phyloP scores from a whole-genome alignment of 2,329 filamentous ascomycete genomes.

The Epichloe aotearoae region DNA sequence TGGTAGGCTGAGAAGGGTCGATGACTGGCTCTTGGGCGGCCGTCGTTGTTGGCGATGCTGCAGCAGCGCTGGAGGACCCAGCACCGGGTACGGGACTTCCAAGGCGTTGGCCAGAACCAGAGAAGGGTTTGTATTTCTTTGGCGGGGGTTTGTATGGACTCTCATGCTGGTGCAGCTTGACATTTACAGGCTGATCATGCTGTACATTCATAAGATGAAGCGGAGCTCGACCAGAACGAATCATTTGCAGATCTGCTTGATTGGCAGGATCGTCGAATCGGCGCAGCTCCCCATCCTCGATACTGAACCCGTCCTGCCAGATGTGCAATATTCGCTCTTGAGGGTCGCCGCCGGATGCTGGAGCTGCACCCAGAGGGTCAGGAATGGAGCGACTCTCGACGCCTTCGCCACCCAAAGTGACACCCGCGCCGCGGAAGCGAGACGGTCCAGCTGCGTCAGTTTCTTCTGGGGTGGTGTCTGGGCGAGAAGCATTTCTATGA shows the following conservation, averaged over 20 bases:
- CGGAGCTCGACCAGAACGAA: slow-evolving; percentile 63
- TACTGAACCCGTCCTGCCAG: slow-evolving; percentile 75
- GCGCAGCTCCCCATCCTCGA: slow-evolving; percentile 67
- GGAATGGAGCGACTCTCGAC: slow-evolving; percentile 55
- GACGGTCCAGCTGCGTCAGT: slow-evolving; percentile 32
- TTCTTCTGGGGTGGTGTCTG: slow-evolving; percentile 35
- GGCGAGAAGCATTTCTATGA: slow-evolving; percentile 45
- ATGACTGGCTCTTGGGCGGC: slow-evolving; percentile 26
- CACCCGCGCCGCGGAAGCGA: slow-evolving; percentile 56
- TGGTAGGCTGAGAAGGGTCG: slow-evolving; percentile 52
- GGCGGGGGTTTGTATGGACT: slow-evolving; percentile 57
- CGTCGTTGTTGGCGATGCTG: slow-evolving; percentile 23
- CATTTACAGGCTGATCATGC: slow-evolving; percentile 62
- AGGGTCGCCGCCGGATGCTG: slow-evolving; percentile 25
- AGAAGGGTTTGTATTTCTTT: slow-evolving; percentile 64
- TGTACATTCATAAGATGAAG: slow-evolving; percentile 66
- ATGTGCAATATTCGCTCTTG: slow-evolving; percentile 62
- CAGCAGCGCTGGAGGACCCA: slow-evolving; percentile 12
- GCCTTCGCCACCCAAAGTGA: slow-evolving; percentile 69
- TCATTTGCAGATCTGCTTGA: slow-evolving; percentile 58
- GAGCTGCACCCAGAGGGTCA: slow-evolving; percentile 34
- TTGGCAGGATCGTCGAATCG: slow-evolving; percentile 71
- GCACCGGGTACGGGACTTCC: slow-evolving; percentile 64
- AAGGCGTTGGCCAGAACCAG: slow-evolving; percentile 57
- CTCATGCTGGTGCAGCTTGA: slow-evolving; percentile 66